Percentiles rank a stretch among this genome's conserved stretches.
phyloP scores from a whole-genome alignment of 2,329 filamentous ascomycete genomes.

The Ceratocystis lukuohia region DNA sequence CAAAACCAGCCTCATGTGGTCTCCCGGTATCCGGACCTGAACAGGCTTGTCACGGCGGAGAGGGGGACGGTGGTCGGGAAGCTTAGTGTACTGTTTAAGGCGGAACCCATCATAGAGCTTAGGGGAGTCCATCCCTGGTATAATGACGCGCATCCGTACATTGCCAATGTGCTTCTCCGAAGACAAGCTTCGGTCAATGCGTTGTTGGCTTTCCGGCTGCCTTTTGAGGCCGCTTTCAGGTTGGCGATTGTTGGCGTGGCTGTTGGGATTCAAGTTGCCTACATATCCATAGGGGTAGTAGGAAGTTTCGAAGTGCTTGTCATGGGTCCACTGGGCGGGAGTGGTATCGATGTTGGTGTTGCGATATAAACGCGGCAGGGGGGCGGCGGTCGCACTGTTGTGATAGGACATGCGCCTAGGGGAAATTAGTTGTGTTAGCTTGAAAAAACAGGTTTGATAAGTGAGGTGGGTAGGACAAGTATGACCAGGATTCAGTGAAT shows the following conservation, averaged over 20 bases:
- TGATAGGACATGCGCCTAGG: slow-evolving; percentile 10
- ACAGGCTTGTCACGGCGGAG: slow-evolving; percentile 93
- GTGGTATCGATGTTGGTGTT: slow-evolving; percentile 2
- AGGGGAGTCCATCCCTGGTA: slow-evolving; percentile 62
- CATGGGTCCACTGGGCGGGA: slow-evolving; percentile 69
- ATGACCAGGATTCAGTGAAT: not conserved
- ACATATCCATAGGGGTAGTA: slow-evolving; percentile 31
- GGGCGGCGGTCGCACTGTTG: not conserved
- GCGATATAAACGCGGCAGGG: not conserved
- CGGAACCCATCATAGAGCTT: slow-evolving; percentile 61
- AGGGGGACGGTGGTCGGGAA: slow-evolving; percentile 88
- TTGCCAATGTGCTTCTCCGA: slow-evolving; percentile 74
- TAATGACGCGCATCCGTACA: slow-evolving; percentile 66
- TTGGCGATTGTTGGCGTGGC: not conserved
- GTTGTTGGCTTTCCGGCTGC: slow-evolving; percentile 44
- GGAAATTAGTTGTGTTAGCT: not conserved
- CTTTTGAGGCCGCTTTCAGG: slow-evolving; percentile 35
- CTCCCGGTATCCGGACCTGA: slow-evolving; percentile 73
- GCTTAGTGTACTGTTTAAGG: slow-evolving; percentile 80
- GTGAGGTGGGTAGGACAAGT: not conserved
- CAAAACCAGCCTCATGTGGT: slow-evolving; percentile 75
- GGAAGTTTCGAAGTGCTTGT: slow-evolving; percentile 58
- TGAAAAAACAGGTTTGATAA: not conserved
- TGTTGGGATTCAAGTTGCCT: not conserved
- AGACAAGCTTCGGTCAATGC: slow-evolving; percentile 66